phyloP scores from a whole-genome alignment of 2,329 filamentous ascomycete species.

The Ophiobolus disseminans region DNA sequence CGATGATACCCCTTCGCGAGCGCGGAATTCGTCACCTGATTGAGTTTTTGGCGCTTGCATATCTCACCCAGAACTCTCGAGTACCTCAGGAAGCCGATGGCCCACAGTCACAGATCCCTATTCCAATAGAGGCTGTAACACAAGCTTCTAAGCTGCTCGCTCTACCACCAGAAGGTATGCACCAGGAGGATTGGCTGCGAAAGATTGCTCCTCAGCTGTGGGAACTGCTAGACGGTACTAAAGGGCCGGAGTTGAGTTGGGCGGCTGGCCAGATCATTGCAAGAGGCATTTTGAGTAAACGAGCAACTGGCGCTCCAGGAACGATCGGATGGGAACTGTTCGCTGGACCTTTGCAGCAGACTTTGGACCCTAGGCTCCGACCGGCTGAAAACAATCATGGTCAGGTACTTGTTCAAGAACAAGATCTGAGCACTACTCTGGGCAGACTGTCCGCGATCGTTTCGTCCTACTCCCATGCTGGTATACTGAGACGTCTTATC shows the following conservation, averaged over 20 bases:
- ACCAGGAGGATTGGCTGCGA: constrained; percentile 65
- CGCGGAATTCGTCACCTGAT: constrained; percentile 72
- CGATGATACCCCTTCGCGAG: constrained; percentile 65
- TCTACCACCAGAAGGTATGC: constrained; percentile 63
- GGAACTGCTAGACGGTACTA: constrained; percentile 65
- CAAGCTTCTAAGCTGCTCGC: constrained; percentile 69
- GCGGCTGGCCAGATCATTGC: constrained; percentile 69
- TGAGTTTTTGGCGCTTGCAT: constrained; percentile 74
- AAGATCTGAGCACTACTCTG: constrained; percentile 60
- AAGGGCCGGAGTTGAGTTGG: constrained; percentile 64
- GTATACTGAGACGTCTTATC: constrained; percentile 68
- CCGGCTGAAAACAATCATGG: too few species aligned
- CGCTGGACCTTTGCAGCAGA: constrained; percentile 63
- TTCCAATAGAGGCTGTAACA: constrained; percentile 72
- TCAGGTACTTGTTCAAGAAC: constrained; percentile 57
- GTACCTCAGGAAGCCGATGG: constrained; percentile 38
- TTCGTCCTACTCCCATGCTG: constrained; percentile 70
- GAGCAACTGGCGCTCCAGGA: constrained; percentile 69
- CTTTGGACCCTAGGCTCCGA: constrained; percentile 55
- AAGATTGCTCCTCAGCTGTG: constrained; percentile 68
- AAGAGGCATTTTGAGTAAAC: constrained; percentile 71
- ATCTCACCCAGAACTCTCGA: constrained; percentile 60
- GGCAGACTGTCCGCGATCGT: constrained; percentile 64
- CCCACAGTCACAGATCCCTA: constrained; percentile 58
- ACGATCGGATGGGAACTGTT: constrained; percentile 67